Evolutionary conservation across 306 rosid genomes (phyloP).

Genomic region (Psophocarpus tetragonolobus): DNA sequence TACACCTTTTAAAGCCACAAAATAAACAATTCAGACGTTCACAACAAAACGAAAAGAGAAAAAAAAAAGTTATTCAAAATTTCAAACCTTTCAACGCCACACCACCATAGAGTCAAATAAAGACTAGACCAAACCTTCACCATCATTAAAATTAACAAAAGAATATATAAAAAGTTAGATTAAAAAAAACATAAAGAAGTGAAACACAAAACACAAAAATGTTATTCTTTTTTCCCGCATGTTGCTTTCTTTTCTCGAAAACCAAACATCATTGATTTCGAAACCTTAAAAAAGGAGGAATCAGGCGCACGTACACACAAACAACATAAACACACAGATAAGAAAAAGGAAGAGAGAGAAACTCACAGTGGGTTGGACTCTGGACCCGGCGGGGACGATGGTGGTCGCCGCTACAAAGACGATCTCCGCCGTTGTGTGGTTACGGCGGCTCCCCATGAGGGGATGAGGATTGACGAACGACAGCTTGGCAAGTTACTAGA

Average conservation of each 20-base stretch:
- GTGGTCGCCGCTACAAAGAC: conserved; percentile 95
- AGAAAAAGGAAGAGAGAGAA: not conserved
- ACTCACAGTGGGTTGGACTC: conserved; percentile 80
- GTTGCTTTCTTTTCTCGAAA: conserved; percentile 33
- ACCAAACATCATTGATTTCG: conserved; percentile 27
- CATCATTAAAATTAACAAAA: not conserved
- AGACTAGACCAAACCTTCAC: conserved; percentile 29
- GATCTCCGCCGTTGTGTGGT: conserved; percentile 81
- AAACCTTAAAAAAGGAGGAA: too few species aligned
- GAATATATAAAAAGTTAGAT: too few species aligned
- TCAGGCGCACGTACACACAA: not conserved
- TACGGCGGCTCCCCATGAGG: conserved; percentile 59
- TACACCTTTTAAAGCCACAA: conserved; percentile 18
- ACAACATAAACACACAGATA: not conserved
- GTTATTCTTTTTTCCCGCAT: conserved; percentile 22
- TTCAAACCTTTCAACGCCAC: conserved; percentile 37
- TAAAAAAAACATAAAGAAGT: not conserved
- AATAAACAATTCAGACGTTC: conserved; percentile 24
- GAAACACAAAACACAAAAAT: conserved; percentile 1
- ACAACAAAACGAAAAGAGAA: conserved; percentile 1
- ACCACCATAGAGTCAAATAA: conserved; percentile 33
- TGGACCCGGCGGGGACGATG: conserved; percentile 79
- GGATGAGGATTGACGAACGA: not conserved
- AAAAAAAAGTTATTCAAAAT: conserved; percentile 10
- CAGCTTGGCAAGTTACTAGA: conserved; percentile 32